phyloP scores from a whole-genome alignment of 2,329 filamentous ascomycete genomes.

The Xylaria sp. region DNA sequence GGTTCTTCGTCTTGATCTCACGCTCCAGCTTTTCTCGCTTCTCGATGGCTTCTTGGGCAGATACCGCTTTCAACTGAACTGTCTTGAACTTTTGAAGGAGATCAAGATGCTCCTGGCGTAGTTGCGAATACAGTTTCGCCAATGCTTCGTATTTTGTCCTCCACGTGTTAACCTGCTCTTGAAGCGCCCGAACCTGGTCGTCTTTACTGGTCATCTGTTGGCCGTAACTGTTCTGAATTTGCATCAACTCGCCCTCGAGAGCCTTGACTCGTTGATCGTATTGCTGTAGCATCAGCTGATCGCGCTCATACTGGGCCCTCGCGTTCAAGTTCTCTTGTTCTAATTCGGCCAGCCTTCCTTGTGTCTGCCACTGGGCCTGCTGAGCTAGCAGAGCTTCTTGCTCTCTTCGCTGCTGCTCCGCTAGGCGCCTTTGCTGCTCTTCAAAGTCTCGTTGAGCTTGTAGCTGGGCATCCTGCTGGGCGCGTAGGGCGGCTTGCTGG shows the following conservation, averaged over 20 bases:
- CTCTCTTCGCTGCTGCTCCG: constrained; percentile 86
- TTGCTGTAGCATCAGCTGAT: constrained; percentile 95
- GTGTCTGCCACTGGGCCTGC: constrained; percentile 90
- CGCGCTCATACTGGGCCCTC: constrained; percentile 92
- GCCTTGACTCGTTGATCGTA: constrained; percentile 95
- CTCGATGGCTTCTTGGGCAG: constrained; percentile 95
- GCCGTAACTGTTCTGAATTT: constrained; percentile 80
- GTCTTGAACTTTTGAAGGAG: constrained; percentile 94
- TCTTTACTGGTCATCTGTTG: constrained; percentile 89
- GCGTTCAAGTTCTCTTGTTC: constrained; percentile 95
- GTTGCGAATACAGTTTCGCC: constrained; percentile 94
- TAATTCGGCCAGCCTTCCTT: constrained; percentile 91
- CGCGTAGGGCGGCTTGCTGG: constrained; percentile 77
- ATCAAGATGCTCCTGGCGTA: constrained; percentile 93
- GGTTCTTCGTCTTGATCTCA: constrained; percentile 98
- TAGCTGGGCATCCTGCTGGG: constrained; percentile 80
- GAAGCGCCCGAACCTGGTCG: constrained; percentile 87
- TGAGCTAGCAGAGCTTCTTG: constrained; percentile 88
- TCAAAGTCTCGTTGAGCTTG: constrained; percentile 95
- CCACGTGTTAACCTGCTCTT: constrained; percentile 98
- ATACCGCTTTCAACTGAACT: constrained; percentile 94
- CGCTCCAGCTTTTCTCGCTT: constrained; percentile 92
- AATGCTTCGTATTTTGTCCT: constrained; percentile 94
- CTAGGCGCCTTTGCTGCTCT: constrained; percentile 84
- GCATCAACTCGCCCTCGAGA: constrained; percentile 81